Base-by-base conservation (phyloP, 371 early-diverging fungal genomes). In the Syncephalastrum contaminatum region DNA sequence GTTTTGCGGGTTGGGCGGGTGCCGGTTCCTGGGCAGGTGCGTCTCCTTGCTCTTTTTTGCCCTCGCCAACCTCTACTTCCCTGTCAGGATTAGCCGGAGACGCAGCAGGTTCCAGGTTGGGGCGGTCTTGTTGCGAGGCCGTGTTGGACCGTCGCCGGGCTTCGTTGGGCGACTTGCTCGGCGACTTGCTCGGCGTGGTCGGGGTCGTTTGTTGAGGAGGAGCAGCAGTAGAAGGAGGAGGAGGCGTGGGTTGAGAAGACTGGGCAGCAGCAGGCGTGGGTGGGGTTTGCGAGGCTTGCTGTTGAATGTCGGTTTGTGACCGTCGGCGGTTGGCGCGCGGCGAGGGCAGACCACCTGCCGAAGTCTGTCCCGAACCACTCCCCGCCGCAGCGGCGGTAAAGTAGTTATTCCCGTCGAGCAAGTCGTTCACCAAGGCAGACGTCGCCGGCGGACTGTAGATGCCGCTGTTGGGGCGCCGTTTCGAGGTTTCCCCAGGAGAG, bases 1-100 rank as follows among this genome's bases (percentile, higher is more conserved):
- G 19, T 27, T 18, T 20, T 8, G 14, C 40, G 5, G 48, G 44
- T 14, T 48, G n/a, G 15, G 51, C 27, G 1, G 51, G 51, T 18
- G 36, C 36, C 36, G 36, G 36, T 30, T 30, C 36, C 36, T 30
- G 36, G 10, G 36, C 36, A 1, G 36, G 36, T 30, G 36, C 36
- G 5, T 30, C 36, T 30, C 36, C 36, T 30, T 6, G 2, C 2
- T 30, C 36, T 12, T 30, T 30, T 10, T 30, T 30, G 36, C 10
- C 36, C 73, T 96, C 24, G 73, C 82, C 10, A 95, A 97, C 67
- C 94, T 97, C 7, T 98, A 99, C 4, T 99, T 99, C 67, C 99
- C 99, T 74, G 96, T 99, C n/a, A 85, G 99, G 39, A 99, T 99
- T 68, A 97, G 99, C 13, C 39, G 6, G 20, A 40, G 10, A 41